phyloP scores from a whole-genome alignment of 2,329 filamentous ascomycete species.

The Drechmeria coniospora region DNA sequence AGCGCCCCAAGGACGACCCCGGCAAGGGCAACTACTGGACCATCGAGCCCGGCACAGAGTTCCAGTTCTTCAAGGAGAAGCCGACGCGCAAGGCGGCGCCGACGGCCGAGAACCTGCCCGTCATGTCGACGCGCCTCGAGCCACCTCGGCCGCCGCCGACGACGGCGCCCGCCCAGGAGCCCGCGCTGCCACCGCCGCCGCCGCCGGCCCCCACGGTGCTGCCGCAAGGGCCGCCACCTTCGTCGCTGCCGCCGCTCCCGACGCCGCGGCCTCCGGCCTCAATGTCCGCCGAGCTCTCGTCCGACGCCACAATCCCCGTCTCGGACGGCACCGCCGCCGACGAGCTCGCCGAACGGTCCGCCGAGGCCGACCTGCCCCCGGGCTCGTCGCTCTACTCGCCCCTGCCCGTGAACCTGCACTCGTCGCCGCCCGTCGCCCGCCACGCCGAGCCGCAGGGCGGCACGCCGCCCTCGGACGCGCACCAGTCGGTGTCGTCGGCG shows the following conservation, averaged over 20 bases:
- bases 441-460: conserved; percentile 44
- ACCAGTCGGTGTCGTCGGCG: conserved; percentile 46
- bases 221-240: conserved; percentile 23
- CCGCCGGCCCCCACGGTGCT: conserved; percentile 33
- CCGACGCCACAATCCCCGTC: conserved; percentile 61
- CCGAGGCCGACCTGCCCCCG: conserved; percentile 21
- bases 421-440: conserved; percentile 70
- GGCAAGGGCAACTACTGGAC: conserved; percentile 97
- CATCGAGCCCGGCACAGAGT: conserved; percentile 80
- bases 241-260: conserved; percentile 23
- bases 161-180: conserved; percentile 28
- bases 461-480: conserved; percentile 59
- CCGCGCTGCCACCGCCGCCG: conserved; percentile 28
- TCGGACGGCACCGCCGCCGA: conserved; percentile 48
- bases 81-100: conserved; percentile 42
- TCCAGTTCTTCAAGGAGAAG: conserved; percentile 81
- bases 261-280: conserved; percentile 21
- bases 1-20: conserved; percentile 89
- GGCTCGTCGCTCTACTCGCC: conserved; percentile 53
- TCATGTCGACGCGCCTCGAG: conserved; percentile 42
- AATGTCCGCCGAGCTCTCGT: conserved; percentile 47
- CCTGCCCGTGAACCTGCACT: conserved; percentile 57
- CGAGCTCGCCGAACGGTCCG: conserved; percentile 27
- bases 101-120: conserved; percentile 40
- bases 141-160: conserved; percentile 26